Base-by-base conservation (phyloP, 106 monocot genomes). In the Chionographis japonica region DNA sequence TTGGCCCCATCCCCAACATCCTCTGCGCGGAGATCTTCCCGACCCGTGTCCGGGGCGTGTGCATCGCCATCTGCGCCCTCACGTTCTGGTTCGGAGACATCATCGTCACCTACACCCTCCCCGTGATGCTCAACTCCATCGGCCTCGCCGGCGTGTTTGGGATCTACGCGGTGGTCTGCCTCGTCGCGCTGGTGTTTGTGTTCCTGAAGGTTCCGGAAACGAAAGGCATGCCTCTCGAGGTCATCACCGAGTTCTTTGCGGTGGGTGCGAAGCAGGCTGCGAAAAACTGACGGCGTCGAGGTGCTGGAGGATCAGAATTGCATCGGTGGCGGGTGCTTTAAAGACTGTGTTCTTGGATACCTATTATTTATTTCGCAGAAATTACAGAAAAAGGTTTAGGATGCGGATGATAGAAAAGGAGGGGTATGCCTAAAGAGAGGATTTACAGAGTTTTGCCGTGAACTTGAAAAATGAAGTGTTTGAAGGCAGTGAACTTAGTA, bases 11-110 rank as follows among this genome's bases (percentile, higher is more conserved):
- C 36, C 77, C 77, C 15, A 77, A 70, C 42, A 77, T 77, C 43
- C 58, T 77, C 20, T 77, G 77, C 11, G 42, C 77, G 2, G 77
- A 77, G 64, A 77, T 77, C 43, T 77, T 77, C 39, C 77, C 77
- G 37, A 77, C 77, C 2, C 65, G 66, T 2, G 60, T 70, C 27
- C 78, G 78, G 60, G 78, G 78, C 2, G 53, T 67, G 2, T 78
- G 78, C 70, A 72, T 78, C 3, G 57, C 71, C 5, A 40, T 71
- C 56, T 77, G 77, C 40, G 18, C 70, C 0, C 52, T 77, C 15
- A 54, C 66, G 12, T 41, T 60, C 4, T 78, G 71, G 72, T 3
- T 78, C n/a, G 71, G 78, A 43, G 66, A 66, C 64, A 78, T 78
- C 40, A 78, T 66, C 13, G 42, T 78, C 43, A 77, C 77, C 6